Base-by-base conservation (phyloP, 805 yeast genomes). In the Candida maltosa region DNA sequence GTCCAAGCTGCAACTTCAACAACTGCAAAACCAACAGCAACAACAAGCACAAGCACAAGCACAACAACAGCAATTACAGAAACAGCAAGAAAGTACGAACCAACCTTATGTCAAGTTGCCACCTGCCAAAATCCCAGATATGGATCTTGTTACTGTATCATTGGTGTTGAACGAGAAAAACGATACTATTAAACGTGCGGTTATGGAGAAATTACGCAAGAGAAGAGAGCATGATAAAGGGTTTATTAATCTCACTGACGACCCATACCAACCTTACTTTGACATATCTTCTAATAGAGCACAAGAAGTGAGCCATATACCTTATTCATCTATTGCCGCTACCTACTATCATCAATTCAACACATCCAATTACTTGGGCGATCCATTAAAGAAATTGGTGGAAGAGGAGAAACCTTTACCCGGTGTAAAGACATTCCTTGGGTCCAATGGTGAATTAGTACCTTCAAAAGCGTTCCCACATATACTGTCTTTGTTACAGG, bases 41-140 rank as follows among this genome's bases (percentile, higher is more conserved):
- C 29, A 22, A 26, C 42, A 16, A 41, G 37, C 9, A 21, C 46
- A 2, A 38, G 43, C 11, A 32, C 45, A 15, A 35, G 41, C 4
- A 16, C 39, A 34, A 32, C 45, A 33, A 18, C 40, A 28, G 16
- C 42, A 38, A 29, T 41, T 29, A 22, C 44, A 38, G 31, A 43
- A 47, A 17, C 44, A 40, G 35, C 39, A 51, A 16, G 37, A 54
- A 12, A 42, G 60, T 3, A 66, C 41, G 54, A 70, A 71, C 25
- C 91, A 86, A 52, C 88, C 94, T 16, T 85, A 88, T 62, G 94
- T 87, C 47, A 82, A 84, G 49, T 58, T 87, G 26, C 95, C 96
- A 3, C 83, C 93, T 25, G 84, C 96, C 2, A 86, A 87, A 59
- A 85, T 91, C 44, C 97, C 97, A 11, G 97, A 91, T 58, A 73